Conservation (phyloP, 2,329 filamentous ascomycete species). For the Neoscytalidium dimidiatum region DNA sequence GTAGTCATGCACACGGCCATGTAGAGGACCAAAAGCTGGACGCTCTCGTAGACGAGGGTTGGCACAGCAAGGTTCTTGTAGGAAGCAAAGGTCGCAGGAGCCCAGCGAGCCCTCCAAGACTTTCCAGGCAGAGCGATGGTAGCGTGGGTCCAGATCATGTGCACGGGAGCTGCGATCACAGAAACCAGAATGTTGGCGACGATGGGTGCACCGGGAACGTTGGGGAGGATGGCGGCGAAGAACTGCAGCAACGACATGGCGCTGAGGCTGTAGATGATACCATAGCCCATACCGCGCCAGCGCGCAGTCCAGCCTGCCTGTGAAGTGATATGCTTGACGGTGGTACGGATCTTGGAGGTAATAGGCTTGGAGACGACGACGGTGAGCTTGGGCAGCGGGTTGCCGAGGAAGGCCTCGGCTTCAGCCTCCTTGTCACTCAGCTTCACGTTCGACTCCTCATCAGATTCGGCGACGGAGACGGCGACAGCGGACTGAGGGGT, state of each 20-base stretch:
- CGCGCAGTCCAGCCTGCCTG: slow-evolving; percentile 65
- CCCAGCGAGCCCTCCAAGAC: slow-evolving; percentile 68
- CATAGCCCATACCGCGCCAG: slow-evolving; percentile 67
- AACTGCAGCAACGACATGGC: slow-evolving; percentile 44
- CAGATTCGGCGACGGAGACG: slow-evolving; percentile 52
- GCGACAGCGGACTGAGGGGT: slow-evolving; percentile 55
- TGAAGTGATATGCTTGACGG: slow-evolving; percentile 62
- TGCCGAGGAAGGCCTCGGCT: slow-evolving; percentile 35
- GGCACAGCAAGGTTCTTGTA: slow-evolving; percentile 71
- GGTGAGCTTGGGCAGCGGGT: slow-evolving; percentile 35
- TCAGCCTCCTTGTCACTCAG: slow-evolving; percentile 37
- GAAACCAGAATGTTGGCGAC: slow-evolving; percentile 60
- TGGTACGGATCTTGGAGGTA: slow-evolving; percentile 61
- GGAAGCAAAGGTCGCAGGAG: slow-evolving; percentile 53
- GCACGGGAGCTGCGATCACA: slow-evolving; percentile 66
- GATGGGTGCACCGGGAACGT: slow-evolving; percentile 48
- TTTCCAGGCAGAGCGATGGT: slow-evolving; percentile 72
- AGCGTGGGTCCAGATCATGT: slow-evolving; percentile 81
- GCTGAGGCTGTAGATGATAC: slow-evolving; percentile 39
- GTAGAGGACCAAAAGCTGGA: slow-evolving; percentile 55
- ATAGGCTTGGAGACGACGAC: slow-evolving; percentile 58
- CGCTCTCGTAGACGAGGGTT: slow-evolving; percentile 57
- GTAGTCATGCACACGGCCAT: slow-evolving; percentile 54
- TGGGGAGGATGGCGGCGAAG: slow-evolving; percentile 45
- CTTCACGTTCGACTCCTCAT: slow-evolving; percentile 42